phyloP scores from a whole-genome alignment of 225 moss, liverwort and hornwort species.

The Pseudisothecium myosuroides region DNA sequence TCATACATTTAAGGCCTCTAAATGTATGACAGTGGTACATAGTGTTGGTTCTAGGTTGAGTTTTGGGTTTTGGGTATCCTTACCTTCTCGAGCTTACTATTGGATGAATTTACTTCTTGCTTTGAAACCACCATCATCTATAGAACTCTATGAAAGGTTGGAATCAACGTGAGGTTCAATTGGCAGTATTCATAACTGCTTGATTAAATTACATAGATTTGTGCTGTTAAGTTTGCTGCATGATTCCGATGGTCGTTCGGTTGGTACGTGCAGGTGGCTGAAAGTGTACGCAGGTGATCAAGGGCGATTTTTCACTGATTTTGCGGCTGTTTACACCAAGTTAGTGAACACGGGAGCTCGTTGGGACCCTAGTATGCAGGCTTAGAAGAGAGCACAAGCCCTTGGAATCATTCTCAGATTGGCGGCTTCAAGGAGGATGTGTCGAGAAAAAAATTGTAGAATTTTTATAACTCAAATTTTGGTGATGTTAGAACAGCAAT shows the following conservation, averaged over 20 bases:
- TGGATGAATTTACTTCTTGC: not conserved
- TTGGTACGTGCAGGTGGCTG: constrained; percentile 58
- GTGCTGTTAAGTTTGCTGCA: not conserved
- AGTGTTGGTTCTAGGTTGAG: not conserved
- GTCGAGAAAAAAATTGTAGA: not conserved
- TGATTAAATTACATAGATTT: not conserved
- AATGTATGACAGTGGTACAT: not conserved
- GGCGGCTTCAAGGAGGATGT: not conserved
- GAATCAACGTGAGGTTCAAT: not conserved
- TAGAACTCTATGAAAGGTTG: not conserved
- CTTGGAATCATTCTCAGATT: not conserved
- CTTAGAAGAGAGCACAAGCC: not conserved
- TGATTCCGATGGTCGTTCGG: not conserved
- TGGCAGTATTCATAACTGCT: not conserved
- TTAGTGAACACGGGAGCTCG: constrained; percentile 60
- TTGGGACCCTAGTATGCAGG: constrained; percentile 4
- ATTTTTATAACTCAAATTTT: not conserved
- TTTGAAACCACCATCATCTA: not conserved
- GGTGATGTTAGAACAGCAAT: not conserved
- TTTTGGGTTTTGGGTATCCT: not conserved
- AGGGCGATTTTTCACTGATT: constrained; percentile 72
- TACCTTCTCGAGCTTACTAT: not conserved
- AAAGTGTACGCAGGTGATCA: constrained; percentile 67
- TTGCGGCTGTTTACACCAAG: constrained; percentile 52
- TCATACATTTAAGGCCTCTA: not conserved